A percentile compares a stretch with the other conserved stretches of the same genome.
Conservation (phyloP, 441 rosid species). For the Gossypium lobatum region DNA sequence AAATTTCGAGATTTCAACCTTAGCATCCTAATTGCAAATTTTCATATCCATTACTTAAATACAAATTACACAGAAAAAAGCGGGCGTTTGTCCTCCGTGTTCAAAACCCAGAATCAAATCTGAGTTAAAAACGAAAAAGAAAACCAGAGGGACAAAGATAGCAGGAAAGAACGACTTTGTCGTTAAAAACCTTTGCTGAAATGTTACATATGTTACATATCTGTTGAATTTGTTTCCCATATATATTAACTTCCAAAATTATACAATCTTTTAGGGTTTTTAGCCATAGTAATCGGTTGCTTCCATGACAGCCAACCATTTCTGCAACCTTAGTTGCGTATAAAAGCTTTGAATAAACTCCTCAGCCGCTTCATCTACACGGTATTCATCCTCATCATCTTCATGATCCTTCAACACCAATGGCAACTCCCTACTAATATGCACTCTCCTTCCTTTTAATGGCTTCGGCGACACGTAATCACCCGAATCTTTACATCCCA, state of each 20-base stretch:
- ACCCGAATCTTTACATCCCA: conserved; percentile 15
- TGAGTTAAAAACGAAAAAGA: neutral
- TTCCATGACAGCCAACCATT: conserved; percentile 30
- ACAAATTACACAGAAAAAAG: conserved; percentile 1
- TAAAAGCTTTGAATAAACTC: conserved; percentile 70
- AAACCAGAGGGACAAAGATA: neutral
- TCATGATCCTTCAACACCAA: conserved; percentile 27
- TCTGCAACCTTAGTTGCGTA: conserved; percentile 57
- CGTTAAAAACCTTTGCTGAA: neutral
- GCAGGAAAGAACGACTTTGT: neutral
- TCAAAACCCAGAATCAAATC: neutral
- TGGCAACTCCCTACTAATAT: conserved; percentile 47
- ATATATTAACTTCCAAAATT: too few species aligned
- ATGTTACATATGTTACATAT: neutral
- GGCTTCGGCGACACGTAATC: conserved; percentile 30
- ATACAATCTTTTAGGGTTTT: neutral
- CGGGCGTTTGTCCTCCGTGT: conserved; percentile 2
- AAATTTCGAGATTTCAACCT: too few species aligned
- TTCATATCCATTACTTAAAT: neutral
- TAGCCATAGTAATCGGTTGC: conserved; percentile 12
- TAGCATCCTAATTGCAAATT: too few species aligned
- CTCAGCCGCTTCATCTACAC: conserved; percentile 72
- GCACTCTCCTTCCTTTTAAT: conserved; percentile 32
- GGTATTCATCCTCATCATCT: conserved; percentile 34
- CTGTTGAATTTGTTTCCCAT: neutral